phyloP scores from a whole-genome alignment of 2,329 filamentous ascomycete species.

The Sclerotinia sclerotiorum region DNA sequence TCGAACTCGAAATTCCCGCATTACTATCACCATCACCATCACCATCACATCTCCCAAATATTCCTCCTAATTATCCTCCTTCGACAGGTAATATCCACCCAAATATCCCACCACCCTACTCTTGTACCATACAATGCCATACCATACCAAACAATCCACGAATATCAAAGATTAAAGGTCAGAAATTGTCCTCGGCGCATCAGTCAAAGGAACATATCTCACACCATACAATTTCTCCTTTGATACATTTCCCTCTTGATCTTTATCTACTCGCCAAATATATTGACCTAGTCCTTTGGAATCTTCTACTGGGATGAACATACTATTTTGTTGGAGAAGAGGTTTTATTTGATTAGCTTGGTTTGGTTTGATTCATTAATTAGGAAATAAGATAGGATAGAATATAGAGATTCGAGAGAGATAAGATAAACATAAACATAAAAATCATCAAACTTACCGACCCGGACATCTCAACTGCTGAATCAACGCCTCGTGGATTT shows the following conservation, averaged over 20 bases:
- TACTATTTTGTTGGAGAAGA: slow-evolving; percentile 46
- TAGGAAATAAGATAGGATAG: background rate
- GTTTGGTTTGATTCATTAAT: too few species aligned
- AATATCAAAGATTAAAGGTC: background rate
- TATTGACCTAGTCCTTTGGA: slow-evolving; percentile 44
- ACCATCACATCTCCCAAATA: too few species aligned
- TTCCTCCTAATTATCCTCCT: background rate
- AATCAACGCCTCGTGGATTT: slow-evolving; percentile 70
- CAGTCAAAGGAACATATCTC: slow-evolving; percentile 74
- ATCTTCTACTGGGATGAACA: slow-evolving; percentile 76
- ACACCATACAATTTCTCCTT: slow-evolving; percentile 68
- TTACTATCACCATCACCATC: background rate
- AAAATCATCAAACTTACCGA: slow-evolving; percentile 44
- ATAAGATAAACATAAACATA: background rate
- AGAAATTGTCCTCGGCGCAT: slow-evolving; percentile 53
- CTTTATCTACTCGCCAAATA: slow-evolving; percentile 75
- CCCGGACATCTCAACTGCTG: slow-evolving; percentile 79
- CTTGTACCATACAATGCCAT: too few species aligned
- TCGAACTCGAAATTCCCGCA: too few species aligned
- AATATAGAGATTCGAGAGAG: too few species aligned
- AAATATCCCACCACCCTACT: background rate
- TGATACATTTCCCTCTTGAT: slow-evolving; percentile 59
- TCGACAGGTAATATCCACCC: too few species aligned
- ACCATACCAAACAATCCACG: too few species aligned
- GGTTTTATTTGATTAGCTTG: too few species aligned